Evolutionary conservation across 352 stramenopile genomes (phyloP).

Genomic region (Albugo candida): DNA sequence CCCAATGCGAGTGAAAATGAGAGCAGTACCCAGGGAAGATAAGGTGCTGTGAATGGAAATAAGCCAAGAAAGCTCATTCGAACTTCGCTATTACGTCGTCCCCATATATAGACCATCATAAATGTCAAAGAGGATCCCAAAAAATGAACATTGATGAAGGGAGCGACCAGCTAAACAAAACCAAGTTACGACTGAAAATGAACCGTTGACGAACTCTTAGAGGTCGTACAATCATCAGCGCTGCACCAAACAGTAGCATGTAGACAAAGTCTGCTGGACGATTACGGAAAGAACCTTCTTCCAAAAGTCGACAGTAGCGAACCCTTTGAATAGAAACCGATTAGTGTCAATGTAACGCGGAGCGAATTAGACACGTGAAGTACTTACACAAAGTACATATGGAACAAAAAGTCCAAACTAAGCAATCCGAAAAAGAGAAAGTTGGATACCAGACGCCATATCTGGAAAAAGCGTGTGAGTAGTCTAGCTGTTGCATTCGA

Average conservation of each 20-base stretch:
- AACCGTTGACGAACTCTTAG: neutral
- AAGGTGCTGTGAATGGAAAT: conserved; percentile 96
- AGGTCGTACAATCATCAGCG: conserved; percentile 81
- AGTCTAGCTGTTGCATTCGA: too few species aligned
- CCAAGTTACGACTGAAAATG: neutral
- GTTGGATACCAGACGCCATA: conserved; percentile 93
- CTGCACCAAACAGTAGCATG: conserved; percentile 93
- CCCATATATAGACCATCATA: conserved; percentile 99
- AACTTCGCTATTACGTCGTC: conserved; percentile 87
- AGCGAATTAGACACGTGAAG: neutral
- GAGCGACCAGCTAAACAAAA: conserved; percentile 68
- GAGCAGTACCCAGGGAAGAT: conserved; percentile 96
- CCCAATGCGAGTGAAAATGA: conserved; percentile 91
- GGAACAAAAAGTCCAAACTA: conserved; percentile 97
- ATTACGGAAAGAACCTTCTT: conserved; percentile 96
- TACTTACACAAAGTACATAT: conserved; percentile 98
- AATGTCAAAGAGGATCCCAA: conserved; percentile 97
- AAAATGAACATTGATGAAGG: conserved; percentile 95
- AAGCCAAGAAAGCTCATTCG: conserved; percentile 96
- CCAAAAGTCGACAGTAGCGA: conserved; percentile 91
- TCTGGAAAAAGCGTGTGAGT: conserved; percentile 13
- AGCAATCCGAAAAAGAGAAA: conserved; percentile 99
- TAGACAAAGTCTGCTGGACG: conserved; percentile 94
- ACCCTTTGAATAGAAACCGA: conserved; percentile 22
- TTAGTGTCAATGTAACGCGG: neutral